Evolutionary conservation across 2,329 filamentous ascomycete genomes (phyloP), one percentile per base, ranked within the genome.

Genomic region (Alternaria solani): DNA sequence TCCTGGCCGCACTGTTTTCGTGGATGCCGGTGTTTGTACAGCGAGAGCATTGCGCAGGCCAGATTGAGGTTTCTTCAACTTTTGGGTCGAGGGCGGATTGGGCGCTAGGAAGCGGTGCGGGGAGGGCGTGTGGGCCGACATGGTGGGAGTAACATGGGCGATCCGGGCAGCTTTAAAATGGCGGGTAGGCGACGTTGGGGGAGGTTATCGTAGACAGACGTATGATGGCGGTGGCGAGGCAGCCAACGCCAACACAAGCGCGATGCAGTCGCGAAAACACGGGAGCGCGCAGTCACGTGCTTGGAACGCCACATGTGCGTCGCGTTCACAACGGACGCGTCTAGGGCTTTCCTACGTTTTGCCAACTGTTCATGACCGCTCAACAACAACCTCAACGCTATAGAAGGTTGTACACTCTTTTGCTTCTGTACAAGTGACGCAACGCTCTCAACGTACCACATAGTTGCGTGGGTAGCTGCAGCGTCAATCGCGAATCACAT

Each of bases 81-180:
- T 70, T 36, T 66, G 66, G 23, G 62, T 61, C 3, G 67, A 56
- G 14, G 57, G 59, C 16, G 66, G 46, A 20, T 57, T 61, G n/a
- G 64, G 66, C 11, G 70, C 67, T 63, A 74, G 44, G 71, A 76
- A 77, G 63, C 75, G 72, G 66, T 75, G 73, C 55, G 75, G 74
- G 57, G 74, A 76, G 55, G 73, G 75, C 11, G 69, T 72, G 36
- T 73, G 59, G 20, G 62, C 55, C 8, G 74, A 67, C 74, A 76
- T 76, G 23, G 38, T 61, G 38, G 32, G 43, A 18, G 28, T 39
- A 26, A 48, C 61, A 64, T 66, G 36, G 34, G 41, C 14, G 39
- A 12, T 26, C 14, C 14, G 5, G 11, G 18, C 20, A 23, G 26
- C 34, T 32, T 39, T 23, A 41, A 36, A 18, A 41, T 38, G 46